phyloP scores from a whole-genome alignment of 2,329 filamentous ascomycete genomes.

The Delphinella strobiligena region DNA sequence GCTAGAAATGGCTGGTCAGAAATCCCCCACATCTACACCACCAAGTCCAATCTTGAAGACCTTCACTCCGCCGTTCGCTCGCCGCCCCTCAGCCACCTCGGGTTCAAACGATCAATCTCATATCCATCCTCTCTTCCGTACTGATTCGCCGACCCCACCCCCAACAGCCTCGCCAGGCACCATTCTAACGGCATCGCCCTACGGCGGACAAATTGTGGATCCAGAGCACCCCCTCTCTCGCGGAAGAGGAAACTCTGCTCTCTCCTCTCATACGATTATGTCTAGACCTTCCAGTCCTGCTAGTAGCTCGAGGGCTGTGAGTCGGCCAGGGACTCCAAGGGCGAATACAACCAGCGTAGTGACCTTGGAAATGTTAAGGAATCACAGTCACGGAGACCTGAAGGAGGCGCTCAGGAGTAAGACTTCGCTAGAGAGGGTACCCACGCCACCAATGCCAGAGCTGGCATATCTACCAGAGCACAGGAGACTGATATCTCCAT shows the following conservation, averaged over 20 bases:
- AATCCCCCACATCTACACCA: constrained; percentile 1
- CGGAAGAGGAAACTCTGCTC: constrained; percentile 2
- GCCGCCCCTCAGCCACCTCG: constrained; percentile 12
- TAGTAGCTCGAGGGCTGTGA: background rate
- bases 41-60: constrained; percentile 1
- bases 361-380: too few species aligned
- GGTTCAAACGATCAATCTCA: constrained; percentile 44
- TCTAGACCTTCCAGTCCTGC: background rate
- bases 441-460: background rate
- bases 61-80: constrained; percentile 8
- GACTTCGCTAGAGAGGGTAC: background rate
- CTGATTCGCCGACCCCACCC: constrained; percentile 56
- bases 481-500: background rate
- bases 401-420: background rate
- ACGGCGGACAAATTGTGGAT: constrained; percentile 50
- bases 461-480: background rate
- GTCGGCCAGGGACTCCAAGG: background rate
- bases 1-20: too few species aligned
- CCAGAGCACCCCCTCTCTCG: constrained; percentile 4
- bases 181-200: constrained; percentile 56
- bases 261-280: background rate
- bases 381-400: too few species aligned
- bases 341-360: too few species aligned
- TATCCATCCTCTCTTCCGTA: constrained; percentile 68
- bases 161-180: constrained; percentile 56